Percentiles rank a stretch among this genome's conserved stretches.
These are phyloP conservation scores for Candolleomyces aberdarensis DNA, from an alignment of 768 basidiomycete species.

Conservation along the genomic window DNA sequence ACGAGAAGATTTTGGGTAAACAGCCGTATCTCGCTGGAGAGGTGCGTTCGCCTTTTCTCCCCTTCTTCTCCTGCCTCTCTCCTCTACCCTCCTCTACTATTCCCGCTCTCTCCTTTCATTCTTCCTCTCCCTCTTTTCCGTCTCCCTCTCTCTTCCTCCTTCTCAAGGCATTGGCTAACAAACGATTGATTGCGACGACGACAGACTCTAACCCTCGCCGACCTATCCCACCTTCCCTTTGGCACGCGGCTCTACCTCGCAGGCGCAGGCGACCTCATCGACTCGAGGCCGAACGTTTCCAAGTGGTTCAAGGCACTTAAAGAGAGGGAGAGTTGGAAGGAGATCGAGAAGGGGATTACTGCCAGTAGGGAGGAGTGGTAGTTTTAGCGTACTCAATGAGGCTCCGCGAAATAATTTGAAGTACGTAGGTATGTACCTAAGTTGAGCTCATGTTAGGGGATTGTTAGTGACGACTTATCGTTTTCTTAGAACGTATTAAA, in stretches of 20 bases:
- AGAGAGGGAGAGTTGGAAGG: conserved; percentile 43
- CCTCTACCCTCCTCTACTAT: too few relatives aligned
- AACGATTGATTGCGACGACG: too few relatives aligned
- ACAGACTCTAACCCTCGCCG: conserved; percentile 42
- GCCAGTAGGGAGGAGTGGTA: background rate
- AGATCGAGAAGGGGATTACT: conserved; percentile 27
- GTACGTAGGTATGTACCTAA: too few relatives aligned
- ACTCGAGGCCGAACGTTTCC: conserved; percentile 37
- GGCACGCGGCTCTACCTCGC: conserved; percentile 20
- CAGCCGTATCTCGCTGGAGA: conserved; percentile 46
- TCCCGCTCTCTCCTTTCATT: background rate
- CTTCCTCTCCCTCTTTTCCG: background rate
- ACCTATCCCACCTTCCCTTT: conserved; percentile 42
- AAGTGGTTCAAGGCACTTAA: conserved; percentile 54
- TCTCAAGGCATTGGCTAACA: background rate
- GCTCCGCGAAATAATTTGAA: too few relatives aligned
- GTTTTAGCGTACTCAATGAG: background rate
- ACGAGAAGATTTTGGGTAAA: conserved; percentile 45
- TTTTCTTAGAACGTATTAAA: too few relatives aligned
- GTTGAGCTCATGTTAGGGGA: too few relatives aligned
- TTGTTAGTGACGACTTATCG: too few relatives aligned
- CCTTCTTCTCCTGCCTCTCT: background rate
- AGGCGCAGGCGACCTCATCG: conserved; percentile 25
- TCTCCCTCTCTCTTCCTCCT: background rate
- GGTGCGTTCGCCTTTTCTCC: conserved; percentile 14